These are phyloP conservation scores for Wickerhamomyces strasburgensis DNA, from an alignment of 805 yeast genomes.

Conservation along the genomic window DNA sequence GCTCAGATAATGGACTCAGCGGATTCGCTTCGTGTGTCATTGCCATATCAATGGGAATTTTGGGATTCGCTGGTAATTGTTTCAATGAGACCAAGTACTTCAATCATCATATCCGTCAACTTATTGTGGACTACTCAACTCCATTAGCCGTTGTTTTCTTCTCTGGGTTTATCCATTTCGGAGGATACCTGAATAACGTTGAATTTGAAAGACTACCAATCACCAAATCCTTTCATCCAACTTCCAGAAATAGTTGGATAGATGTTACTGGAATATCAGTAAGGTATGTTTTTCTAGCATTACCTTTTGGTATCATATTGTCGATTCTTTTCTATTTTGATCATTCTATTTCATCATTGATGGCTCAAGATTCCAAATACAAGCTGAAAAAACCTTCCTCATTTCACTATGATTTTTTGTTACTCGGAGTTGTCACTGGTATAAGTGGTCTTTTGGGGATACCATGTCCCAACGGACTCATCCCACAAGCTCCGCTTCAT, in stretches of 20 bases:
- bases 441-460: constrained; percentile 82
- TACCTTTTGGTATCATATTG: constrained; percentile 86
- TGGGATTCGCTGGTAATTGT: constrained; percentile 65
- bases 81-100: constrained; percentile 53
- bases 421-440: constrained; percentile 84
- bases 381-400: constrained; percentile 82
- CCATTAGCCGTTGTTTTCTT: constrained; percentile 83
- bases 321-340: constrained; percentile 89
- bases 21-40: constrained; percentile 76
- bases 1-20: constrained; percentile 31
- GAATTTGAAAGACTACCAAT: constrained; percentile 62
- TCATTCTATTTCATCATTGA: constrained; percentile 89
- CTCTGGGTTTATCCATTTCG: constrained; percentile 90
- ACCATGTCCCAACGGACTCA: constrained; percentile 94
- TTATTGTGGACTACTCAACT: constrained; percentile 81
- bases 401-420: constrained; percentile 87
- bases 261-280: constrained; percentile 42
- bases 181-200: constrained; percentile 61
- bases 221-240: constrained; percentile 71
- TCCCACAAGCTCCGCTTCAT: constrained; percentile 96
- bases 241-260: constrained; percentile 39
- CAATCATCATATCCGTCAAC: constrained; percentile 53
- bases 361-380: constrained; percentile 81
- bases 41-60: constrained; percentile 67
- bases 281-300: constrained; percentile 76